A percentile compares a stretch with the other conserved stretches of the same genome.
Conservation (phyloP, 2,329 filamentous ascomycete genomes). For the Microsporum audouinii region DNA sequence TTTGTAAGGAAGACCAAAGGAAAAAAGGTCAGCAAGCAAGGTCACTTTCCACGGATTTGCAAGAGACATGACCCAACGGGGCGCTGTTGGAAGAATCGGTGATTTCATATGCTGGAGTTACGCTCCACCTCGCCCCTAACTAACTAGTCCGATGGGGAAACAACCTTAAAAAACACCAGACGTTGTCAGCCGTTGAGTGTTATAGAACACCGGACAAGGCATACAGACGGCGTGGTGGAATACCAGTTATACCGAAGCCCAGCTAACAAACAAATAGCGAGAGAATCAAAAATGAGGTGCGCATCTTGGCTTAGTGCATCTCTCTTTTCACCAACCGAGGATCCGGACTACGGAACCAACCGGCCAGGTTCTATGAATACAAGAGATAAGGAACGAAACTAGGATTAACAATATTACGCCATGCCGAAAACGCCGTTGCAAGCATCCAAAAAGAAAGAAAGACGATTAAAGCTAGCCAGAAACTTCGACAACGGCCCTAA, state of each 20-base stretch:
- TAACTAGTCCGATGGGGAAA: neutral
- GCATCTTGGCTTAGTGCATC: neutral
- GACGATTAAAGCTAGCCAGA: neutral
- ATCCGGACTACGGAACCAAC: neutral
- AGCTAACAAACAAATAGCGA: neutral
- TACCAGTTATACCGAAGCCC: neutral
- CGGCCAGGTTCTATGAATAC: neutral
- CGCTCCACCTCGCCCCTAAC: neutral
- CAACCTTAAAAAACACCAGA: neutral
- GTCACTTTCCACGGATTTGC: neutral
- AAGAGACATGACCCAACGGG: neutral
- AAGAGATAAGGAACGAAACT: neutral
- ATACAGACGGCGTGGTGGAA: neutral
- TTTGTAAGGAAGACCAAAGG: neutral
- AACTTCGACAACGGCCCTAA: neutral
- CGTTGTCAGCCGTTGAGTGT: neutral
- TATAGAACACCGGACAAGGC: neutral
- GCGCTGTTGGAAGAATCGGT: neutral
- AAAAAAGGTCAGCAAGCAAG: too few relatives aligned
- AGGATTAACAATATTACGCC: slow-evolving; percentile 1
- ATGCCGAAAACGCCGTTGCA: neutral
- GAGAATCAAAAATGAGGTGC: neutral
- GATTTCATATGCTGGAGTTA: neutral
- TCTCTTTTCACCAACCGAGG: neutral
- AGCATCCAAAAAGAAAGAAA: neutral